Evolutionary conservation across 306 rosid genomes (phyloP).

Genomic region (Herpetospermum pedunculosum): DNA sequence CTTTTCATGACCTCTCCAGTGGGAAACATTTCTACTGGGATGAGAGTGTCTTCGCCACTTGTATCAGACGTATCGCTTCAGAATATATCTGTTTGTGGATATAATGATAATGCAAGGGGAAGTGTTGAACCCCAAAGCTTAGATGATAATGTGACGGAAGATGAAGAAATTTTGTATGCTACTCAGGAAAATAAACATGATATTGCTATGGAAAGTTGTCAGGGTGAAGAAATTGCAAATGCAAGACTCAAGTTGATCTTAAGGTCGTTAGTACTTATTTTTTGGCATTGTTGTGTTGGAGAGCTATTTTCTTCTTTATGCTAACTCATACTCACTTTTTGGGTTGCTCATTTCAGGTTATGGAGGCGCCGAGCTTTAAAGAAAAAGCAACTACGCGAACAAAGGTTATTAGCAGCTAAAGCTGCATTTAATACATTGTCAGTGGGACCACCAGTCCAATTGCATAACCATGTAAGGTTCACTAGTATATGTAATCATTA

Average conservation of each 20-base stretch:
- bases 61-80: conserved; percentile 30
- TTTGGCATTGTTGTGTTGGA: conserved; percentile 5
- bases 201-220: conserved; percentile 24
- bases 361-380: conserved; percentile 71
- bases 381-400: conserved; percentile 51
- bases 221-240: conserved; percentile 47
- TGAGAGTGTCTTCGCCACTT: conserved; percentile 29
- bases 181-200: conserved; percentile 26
- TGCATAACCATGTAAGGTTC: conserved; percentile 44
- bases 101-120: conserved; percentile 17
- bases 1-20: conserved; percentile 22
- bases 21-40: conserved; percentile 22
- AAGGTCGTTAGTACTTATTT: conserved; percentile 40
- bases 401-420: conserved; percentile 58
- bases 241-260: conserved; percentile 73
- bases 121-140: conserved; percentile 18
- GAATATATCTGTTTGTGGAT: conserved; percentile 21
- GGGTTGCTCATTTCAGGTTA: conserved; percentile 36
- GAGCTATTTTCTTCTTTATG: conserved; percentile 6
- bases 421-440: conserved; percentile 63
- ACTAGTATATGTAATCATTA: conserved; percentile 6
- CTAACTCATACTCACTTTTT: conserved; percentile 12
- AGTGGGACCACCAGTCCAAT: conserved; percentile 68
- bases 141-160: conserved; percentile 17
- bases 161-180: conserved; percentile 26